Evolutionary conservation across 192 early-diverging fungal genomes (phyloP).

Genomic region (Dispira parvispora): DNA sequence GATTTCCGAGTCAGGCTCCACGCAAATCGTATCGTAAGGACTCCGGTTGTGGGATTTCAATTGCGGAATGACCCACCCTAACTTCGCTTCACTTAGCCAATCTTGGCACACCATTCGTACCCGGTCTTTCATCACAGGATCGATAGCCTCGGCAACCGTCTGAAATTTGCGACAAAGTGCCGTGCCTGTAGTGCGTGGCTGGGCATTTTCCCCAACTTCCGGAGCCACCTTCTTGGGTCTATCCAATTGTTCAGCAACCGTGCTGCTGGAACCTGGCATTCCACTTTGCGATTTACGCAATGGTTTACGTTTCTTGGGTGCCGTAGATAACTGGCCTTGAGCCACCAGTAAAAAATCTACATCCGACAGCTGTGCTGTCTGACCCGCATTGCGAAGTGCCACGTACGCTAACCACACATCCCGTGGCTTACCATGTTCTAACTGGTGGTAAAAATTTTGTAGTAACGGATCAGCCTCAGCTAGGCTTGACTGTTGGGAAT

Average conservation of each 20-base stretch:
- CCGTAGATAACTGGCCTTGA: background rate
- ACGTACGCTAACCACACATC: slow-evolving; percentile 7
- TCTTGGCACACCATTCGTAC: background rate
- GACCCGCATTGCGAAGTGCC: background rate
- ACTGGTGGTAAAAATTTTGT: background rate
- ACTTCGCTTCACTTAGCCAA: background rate
- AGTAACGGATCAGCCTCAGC: background rate
- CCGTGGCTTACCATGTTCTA: background rate
- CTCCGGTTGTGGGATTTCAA: background rate
- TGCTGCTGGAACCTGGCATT: background rate
- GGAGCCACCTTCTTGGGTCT: background rate
- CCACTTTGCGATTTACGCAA: background rate
- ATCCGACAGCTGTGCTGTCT: background rate
- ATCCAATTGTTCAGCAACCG: background rate
- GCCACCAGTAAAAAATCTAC: background rate
- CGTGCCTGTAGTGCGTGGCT: background rate
- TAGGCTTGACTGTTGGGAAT: no score
- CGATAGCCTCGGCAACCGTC: background rate
- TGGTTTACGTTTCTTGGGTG: background rate
- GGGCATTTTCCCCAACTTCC: background rate
- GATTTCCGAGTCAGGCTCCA: background rate
- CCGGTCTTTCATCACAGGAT: background rate
- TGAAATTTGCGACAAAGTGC: background rate
- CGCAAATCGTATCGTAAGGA: background rate
- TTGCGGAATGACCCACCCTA: background rate